phyloP scores from a whole-genome alignment of 176 grass and related monocot genomes.

The Urochloa ruziziensis region DNA sequence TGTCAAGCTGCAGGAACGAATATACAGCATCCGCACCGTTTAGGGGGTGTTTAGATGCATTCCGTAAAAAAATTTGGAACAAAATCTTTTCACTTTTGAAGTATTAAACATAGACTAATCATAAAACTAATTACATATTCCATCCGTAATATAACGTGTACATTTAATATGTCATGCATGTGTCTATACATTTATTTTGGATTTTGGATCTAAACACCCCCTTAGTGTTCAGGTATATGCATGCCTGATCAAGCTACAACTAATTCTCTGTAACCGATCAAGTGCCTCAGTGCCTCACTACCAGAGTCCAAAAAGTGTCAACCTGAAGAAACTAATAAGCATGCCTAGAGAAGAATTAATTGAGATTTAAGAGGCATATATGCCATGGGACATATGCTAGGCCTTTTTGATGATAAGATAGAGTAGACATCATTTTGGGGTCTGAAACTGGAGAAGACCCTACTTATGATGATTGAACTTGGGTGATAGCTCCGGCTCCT shows the following conservation, averaged over 20 bases:
- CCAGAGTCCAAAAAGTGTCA: neutral
- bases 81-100: too few species aligned
- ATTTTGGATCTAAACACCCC: too few species aligned
- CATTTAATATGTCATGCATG: too few species aligned
- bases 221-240: neutral
- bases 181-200: too few species aligned
- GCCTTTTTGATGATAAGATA: neutral
- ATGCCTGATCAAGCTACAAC: neutral
- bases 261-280: neutral
- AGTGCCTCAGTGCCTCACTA: neutral
- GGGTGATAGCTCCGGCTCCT: neutral
- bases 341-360: neutral
- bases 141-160: too few species aligned
- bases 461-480: constrained; percentile 13
- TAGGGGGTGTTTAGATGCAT: too few species aligned
- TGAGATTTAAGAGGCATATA: neutral
- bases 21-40: neutral
- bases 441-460: neutral
- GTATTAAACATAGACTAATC: too few species aligned
- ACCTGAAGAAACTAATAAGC: neutral
- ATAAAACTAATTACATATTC: too few species aligned
- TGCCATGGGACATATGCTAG: neutral
- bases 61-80: too few species aligned
- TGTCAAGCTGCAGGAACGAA: neutral
- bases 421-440: constrained; percentile 9